Conservation (phyloP, 192 early-diverging fungal genomes). For the Diversispora eburnea region DNA sequence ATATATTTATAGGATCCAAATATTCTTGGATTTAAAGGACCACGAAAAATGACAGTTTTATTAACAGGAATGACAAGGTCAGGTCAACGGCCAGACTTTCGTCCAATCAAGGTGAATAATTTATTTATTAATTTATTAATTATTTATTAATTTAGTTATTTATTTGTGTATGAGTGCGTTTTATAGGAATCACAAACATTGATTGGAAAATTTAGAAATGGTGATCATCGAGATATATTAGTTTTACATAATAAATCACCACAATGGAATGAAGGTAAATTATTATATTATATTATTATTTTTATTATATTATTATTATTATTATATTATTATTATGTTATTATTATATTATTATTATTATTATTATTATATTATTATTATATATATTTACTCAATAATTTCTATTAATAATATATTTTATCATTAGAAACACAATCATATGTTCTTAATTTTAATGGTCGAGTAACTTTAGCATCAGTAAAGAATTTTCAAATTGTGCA, state of each 20-base stretch:
- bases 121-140: not conserved
- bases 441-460: conserved; percentile 90
- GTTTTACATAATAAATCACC: conserved; percentile 86
- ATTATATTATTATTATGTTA: not conserved
- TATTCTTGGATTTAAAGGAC: conserved; percentile 86
- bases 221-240: conserved; percentile 61
- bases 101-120: conserved; percentile 48
- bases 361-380: not conserved
- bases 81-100: conserved; percentile 51
- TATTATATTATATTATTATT: not conserved
- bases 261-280: conserved; percentile 83
- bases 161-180: conserved; percentile 15
- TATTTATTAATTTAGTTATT: not conserved
- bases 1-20: conserved; percentile 84
- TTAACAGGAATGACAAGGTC: conserved; percentile 64
- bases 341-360: too few relatives aligned
- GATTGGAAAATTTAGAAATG: conserved; percentile 51
- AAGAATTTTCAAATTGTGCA: conserved; percentile 98
- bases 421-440: conserved; percentile 76
- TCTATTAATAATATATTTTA: not conserved
- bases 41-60: conserved; percentile 86
- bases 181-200: conserved; percentile 58
- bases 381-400: not conserved
- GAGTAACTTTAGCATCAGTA: conserved; percentile 84
- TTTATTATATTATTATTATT: not conserved